Evolutionary conservation across 2,329 filamentous ascomycete species (phyloP), one percentile per base, ranked within the genome.

Genomic region (Ascochyta clinopodiicola): DNA sequence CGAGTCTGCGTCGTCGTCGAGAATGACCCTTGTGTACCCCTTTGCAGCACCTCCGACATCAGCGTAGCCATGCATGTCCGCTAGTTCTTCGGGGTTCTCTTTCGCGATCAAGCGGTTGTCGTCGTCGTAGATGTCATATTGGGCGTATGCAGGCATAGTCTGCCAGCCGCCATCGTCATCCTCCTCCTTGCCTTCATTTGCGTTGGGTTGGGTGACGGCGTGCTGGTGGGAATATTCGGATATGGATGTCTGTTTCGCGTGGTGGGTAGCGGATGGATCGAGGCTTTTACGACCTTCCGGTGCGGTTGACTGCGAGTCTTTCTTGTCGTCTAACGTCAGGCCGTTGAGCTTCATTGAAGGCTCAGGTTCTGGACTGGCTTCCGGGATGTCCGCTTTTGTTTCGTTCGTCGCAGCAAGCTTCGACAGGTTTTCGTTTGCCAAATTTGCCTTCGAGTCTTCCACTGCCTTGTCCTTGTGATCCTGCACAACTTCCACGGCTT

Each of bases 221-320:
- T 88, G 86, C 76, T 97, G 92, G 72, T 99, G 94, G 1, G 95
- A 98, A 82, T 90, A 98, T 76, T 96, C 92, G 9, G 93, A 96
- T 17, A 86, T 73, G 35, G 50, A 24, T 31, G n/a, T 12, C 24
- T 54, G 54, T 19, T 57, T 56, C 15, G 37, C 46, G 32, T 32
- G 46, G 15, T 57, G 59, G n/a, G 25, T 34, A 24, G 52, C 37
- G 10, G 56, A 19, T 21, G 55, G 31, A 9, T 47, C 56, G 19
- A 55, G 44, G 46, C 56, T 66, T 27, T 56, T 62, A 24, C 49
- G 49, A 12, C 54, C 47, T 17, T 58, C 51, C 34, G 40, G 52
- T 7, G 47, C 25, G 25, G 56, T 42, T 19, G 54, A 12, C 19
- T 24, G 46, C n/a, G 46, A 34, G 12, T 48, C 40, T 34, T 44